These are phyloP conservation scores for Fusarium secorum DNA, from an alignment of 2,329 filamentous ascomycete genomes.

Conservation along the genomic window DNA sequence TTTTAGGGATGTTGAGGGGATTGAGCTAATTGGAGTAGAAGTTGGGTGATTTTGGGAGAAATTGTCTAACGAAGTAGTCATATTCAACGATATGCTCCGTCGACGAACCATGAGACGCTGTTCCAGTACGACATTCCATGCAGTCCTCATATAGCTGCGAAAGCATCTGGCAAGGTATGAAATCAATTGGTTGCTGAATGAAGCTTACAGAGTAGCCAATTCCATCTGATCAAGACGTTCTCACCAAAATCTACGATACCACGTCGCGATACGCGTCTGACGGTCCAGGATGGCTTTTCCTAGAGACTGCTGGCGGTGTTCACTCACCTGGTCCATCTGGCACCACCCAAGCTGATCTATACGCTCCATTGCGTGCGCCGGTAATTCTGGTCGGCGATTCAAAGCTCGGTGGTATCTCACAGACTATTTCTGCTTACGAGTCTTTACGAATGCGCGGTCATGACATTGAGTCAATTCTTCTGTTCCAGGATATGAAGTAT, in stretches of 20 bases:
- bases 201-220: conserved; percentile 50
- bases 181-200: rapidly evolving
- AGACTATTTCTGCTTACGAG: conserved; percentile 82
- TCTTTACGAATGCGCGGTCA: conserved; percentile 81
- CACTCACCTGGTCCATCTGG: conserved; percentile 81
- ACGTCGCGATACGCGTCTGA: conserved; percentile 49
- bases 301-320: conserved; percentile 85
- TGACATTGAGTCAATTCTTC: conserved; percentile 72
- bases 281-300: conserved; percentile 69
- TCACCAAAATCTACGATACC: conserved; percentile 54
- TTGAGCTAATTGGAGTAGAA: conserved; percentile 20
- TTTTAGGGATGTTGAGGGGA: rapidly evolving
- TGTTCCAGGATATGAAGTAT: conserved; percentile 73
- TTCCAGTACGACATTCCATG: conserved; percentile 77
- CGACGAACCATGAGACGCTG: conserved; percentile 61
- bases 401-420: conserved; percentile 79
- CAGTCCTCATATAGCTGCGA: conserved; percentile 80
- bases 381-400: conserved; percentile 78
- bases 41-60: rapidly evolving
- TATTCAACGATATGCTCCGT: conserved; percentile 65
- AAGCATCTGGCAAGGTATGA: conserved; percentile 52
- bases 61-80: conserved; percentile 58
- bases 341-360: conserved; percentile 79
- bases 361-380: conserved; percentile 76
- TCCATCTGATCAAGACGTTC: conserved; percentile 59